Percentiles rank a stretch among this genome's conserved stretches.
These are phyloP conservation scores for Quercus alba DNA, from an alignment of 306 rosid species.

Conservation along the genomic window DNA sequence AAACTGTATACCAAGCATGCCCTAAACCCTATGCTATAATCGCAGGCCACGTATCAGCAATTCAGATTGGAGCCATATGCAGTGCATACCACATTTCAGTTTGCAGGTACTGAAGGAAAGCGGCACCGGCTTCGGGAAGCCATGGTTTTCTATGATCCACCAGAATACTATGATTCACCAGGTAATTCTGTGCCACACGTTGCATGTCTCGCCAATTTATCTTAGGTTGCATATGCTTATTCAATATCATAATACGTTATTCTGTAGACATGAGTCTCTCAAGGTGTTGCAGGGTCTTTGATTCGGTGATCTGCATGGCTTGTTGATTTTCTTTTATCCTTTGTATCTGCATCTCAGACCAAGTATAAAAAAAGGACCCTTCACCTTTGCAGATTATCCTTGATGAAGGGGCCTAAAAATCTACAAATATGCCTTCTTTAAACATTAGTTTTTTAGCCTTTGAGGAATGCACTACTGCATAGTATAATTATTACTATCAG, in stretches of 20 bases:
- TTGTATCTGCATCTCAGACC: neutral
- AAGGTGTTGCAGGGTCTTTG: neutral
- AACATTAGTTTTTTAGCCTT: no score
- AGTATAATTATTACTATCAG: no score
- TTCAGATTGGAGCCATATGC: conserved; percentile 88
- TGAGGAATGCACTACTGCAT: no score
- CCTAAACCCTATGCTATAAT: conserved; percentile 23
- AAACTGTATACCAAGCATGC: conserved; percentile 5
- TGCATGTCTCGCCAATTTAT: conserved; percentile 1
- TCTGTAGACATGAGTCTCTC: neutral
- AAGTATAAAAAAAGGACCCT: no score
- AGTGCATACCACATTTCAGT: conserved; percentile 90
- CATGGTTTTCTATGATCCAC: conserved; percentile 86
- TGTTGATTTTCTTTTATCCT: neutral
- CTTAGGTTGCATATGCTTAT: conserved; percentile 12
- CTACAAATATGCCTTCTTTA: no score
- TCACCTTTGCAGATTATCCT: no score
- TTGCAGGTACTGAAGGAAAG: conserved; percentile 92
- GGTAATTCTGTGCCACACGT: conserved; percentile 36
- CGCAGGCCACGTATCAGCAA: conserved; percentile 85
- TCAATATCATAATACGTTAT: neutral
- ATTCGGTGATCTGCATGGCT: neutral
- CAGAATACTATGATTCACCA: conserved; percentile 79
- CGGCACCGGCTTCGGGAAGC: conserved; percentile 95
- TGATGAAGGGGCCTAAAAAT: no score